Evolutionary conservation across 768 basidiomycete species (phyloP).

Genomic region (Punctularia strigosozonata): DNA sequence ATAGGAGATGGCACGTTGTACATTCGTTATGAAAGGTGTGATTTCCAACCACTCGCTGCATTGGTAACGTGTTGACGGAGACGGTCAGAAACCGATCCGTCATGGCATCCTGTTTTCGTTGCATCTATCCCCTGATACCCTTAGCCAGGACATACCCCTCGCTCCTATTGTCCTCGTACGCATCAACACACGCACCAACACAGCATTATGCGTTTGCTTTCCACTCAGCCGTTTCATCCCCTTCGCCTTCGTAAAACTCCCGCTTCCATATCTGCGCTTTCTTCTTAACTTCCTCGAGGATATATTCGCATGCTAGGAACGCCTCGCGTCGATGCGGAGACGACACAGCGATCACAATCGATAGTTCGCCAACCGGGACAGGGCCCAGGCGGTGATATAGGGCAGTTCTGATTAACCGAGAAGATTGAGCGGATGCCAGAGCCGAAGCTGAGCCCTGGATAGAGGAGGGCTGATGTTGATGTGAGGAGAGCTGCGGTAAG

Average conservation of each 20-base stretch:
- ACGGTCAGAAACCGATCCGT: no score
- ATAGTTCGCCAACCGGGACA: conserved; percentile 69
- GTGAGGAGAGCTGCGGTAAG: conserved; percentile 29
- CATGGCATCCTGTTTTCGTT: no score
- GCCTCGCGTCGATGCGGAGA: conserved; percentile 78
- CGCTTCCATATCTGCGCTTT: conserved; percentile 88
- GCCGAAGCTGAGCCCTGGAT: conserved; percentile 3
- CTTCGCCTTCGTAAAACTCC: conserved; percentile 70
- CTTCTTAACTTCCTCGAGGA: conserved; percentile 78
- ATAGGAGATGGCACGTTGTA: no score
- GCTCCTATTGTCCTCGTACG: not conserved
- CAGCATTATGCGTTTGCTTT: conserved; percentile 38
- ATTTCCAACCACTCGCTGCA: no score
- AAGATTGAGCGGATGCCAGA: no score
- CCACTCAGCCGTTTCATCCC: conserved; percentile 54
- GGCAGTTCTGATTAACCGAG: conserved; percentile 26
- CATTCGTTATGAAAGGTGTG: no score
- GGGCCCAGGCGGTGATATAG: conserved; percentile 70
- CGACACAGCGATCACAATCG: conserved; percentile 78
- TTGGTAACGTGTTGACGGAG: no score
- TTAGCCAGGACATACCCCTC: no score
- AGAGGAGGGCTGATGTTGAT: conserved; percentile 10
- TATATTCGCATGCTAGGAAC: conserved; percentile 66
- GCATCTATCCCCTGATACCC: no score
- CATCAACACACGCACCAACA: not conserved